Percentiles rank a stretch among this genome's conserved stretches.
Evolutionary conservation across 2,329 filamentous ascomycete species (phyloP).

Genomic region (Fusarium heterosporum): DNA sequence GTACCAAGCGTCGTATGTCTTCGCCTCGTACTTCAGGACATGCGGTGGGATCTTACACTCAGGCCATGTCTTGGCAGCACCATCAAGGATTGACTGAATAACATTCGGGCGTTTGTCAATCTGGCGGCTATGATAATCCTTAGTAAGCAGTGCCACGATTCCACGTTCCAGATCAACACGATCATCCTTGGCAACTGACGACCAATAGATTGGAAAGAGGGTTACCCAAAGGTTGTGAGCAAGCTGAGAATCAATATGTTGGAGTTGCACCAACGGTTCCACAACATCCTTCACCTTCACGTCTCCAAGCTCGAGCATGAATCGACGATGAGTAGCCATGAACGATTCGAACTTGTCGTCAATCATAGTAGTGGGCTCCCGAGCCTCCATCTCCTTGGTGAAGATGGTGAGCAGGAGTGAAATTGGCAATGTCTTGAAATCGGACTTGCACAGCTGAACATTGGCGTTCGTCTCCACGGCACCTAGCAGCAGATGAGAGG

Average conservation of each 20-base stretch:
- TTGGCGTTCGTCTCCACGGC: constrained; percentile 87
- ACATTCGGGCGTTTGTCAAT: constrained; percentile 96
- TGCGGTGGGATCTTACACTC: constrained; percentile 94
- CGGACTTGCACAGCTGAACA: constrained; percentile 82
- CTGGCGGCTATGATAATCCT: constrained; percentile 94
- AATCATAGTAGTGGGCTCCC: constrained; percentile 74
- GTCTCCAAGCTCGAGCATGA: constrained; percentile 84
- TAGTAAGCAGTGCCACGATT: constrained; percentile 89
- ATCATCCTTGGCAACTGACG: constrained; percentile 86
- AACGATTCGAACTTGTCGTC: constrained; percentile 87
- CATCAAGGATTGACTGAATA: constrained; percentile 90
- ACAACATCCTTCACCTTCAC: constrained; percentile 89
- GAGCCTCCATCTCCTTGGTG: constrained; percentile 78
- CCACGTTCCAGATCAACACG: constrained; percentile 90
- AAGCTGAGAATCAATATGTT: constrained; percentile 85
- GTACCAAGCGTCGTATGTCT: constrained; percentile 97
- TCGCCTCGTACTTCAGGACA: constrained; percentile 93
- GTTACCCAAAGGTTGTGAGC: constrained; percentile 91
- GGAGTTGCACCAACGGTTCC: constrained; percentile 89
- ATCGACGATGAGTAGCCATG: constrained; percentile 82
- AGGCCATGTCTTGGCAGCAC: constrained; percentile 84
- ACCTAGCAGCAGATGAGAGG: constrained; percentile 90
- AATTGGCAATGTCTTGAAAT: constrained; percentile 82
- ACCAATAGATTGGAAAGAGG: constrained; percentile 95
- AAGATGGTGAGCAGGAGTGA: constrained; percentile 81